phyloP scores from a whole-genome alignment of 805 yeast species.

The Nakazawaea anatomiae region DNA sequence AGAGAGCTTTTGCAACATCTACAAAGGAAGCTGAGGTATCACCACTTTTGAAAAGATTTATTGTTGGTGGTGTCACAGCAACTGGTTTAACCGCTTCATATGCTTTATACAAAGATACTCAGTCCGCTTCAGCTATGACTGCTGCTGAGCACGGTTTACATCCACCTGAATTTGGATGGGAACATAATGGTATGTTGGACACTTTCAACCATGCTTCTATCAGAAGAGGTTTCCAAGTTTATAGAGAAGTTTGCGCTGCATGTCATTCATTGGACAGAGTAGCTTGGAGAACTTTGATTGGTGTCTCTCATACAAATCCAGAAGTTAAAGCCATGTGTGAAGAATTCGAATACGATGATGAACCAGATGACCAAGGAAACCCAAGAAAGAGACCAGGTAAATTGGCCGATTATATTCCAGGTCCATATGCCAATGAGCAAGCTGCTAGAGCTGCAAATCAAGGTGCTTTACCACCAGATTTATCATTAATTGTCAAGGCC shows the following conservation, averaged over 20 bases:
- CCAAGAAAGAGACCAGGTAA: slow-evolving; percentile 98
- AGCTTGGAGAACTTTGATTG: slow-evolving; percentile 98
- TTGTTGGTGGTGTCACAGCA: slow-evolving; percentile 62
- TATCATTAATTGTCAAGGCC: slow-evolving; percentile 95
- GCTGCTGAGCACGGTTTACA: slow-evolving; percentile 99
- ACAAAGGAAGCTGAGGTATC: slow-evolving; percentile 22
- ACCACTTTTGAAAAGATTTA: slow-evolving; percentile 38
- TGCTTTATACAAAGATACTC: slow-evolving; percentile 74
- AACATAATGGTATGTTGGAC: slow-evolving; percentile 87
- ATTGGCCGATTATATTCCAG: slow-evolving; percentile 90
- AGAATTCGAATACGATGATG: slow-evolving; percentile 96
- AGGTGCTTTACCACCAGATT: slow-evolving; percentile 98
- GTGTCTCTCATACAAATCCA: slow-evolving; percentile 85
- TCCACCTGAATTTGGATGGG: slow-evolving; percentile 89
- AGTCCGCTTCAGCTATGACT: slow-evolving; percentile 93
- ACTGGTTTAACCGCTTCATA: slow-evolving; percentile 80
- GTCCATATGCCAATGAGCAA: slow-evolving; percentile 96
- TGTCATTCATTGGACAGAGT: slow-evolving; percentile 96
- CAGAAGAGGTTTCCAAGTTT: slow-evolving; percentile 98
- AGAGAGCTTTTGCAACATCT: slow-evolving; percentile 30
- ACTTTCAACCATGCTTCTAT: slow-evolving; percentile 92
- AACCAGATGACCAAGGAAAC: slow-evolving; percentile 93
- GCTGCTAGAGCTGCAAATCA: slow-evolving; percentile 99
- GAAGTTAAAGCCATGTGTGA: slow-evolving; percentile 94
- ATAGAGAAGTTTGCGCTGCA: slow-evolving; percentile 98